These are phyloP conservation scores for Polychaeton citri DNA, from an alignment of 2,329 filamentous ascomycete species.

Conservation along the genomic window DNA sequence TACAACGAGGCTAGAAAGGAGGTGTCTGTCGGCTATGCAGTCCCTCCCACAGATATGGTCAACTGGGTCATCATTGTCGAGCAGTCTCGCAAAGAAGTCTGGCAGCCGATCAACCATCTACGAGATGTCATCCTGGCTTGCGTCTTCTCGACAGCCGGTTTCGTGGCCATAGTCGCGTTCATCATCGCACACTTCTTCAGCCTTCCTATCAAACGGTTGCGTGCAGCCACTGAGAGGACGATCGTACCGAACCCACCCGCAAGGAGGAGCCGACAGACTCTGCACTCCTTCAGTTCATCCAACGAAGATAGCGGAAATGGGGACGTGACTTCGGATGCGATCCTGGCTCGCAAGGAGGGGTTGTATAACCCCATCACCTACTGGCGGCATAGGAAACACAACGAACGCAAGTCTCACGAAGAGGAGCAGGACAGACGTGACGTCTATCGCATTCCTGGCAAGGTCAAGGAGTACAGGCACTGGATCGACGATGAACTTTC, in stretches of 20 bases:
- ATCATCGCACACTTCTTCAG: conserved; percentile 75
- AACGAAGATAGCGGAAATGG: conserved; percentile 29
- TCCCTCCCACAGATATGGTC: conserved; percentile 53
- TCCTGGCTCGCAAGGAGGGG: conserved; percentile 32
- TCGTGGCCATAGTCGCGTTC: conserved; percentile 57
- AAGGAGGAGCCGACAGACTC: conserved; percentile 23
- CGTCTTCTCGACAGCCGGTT: conserved; percentile 65
- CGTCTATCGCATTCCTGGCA: conserved; percentile 71
- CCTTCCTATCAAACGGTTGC: conserved; percentile 62
- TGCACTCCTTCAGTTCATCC: conserved; percentile 17
- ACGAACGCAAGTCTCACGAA: conserved; percentile 20
- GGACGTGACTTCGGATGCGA: conserved; percentile 20
- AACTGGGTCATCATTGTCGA: conserved; percentile 79
- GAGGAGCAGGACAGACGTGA: conserved; percentile 27
- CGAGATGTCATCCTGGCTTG: conserved; percentile 70
- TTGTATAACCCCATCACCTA: conserved; percentile 24
- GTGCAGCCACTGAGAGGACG: conserved; percentile 60
- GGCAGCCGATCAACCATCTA: conserved; percentile 59
- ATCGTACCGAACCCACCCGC: conserved; percentile 50
- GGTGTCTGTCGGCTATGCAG: conserved; percentile 71
- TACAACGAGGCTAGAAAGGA: conserved; percentile 55
- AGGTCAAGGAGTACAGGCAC: conserved; percentile 63
- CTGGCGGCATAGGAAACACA: conserved; percentile 12
- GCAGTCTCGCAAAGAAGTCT: conserved; percentile 60
- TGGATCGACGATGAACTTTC: conserved; percentile 72